A percentile compares a stretch with the other conserved stretches of the same genome.
Evolutionary conservation across 768 basidiomycete genomes (phyloP).

Genomic region (Collybiopsis confluens): DNA sequence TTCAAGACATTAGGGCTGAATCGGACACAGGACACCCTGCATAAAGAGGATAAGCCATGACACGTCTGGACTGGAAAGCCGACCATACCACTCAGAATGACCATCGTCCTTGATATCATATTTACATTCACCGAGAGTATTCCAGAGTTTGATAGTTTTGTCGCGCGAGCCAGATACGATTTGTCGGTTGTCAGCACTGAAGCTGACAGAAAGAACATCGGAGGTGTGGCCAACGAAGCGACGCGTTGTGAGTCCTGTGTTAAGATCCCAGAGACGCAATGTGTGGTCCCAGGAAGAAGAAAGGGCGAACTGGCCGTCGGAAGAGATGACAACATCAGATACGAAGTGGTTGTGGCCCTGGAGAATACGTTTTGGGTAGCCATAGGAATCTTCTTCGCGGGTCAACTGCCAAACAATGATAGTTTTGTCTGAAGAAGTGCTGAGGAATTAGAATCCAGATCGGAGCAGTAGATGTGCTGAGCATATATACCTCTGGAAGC

Average conservation of each 20-base stretch:
- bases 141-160: conserved; percentile 98
- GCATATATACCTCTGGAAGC: conserved; percentile 90
- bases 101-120: conserved; percentile 99
- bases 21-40: conserved; percentile 97
- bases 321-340: conserved; percentile 97
- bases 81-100: conserved; percentile 82
- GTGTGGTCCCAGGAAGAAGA: conserved; percentile 99
- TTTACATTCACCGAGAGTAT: conserved; percentile 99
- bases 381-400: conserved; percentile 86
- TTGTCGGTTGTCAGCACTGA: conserved; percentile 99
- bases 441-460: conserved; percentile 21
- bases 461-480: conserved; percentile 14
- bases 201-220: conserved; percentile 98
- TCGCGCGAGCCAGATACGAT: conserved; percentile 99
- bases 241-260: conserved; percentile 93
- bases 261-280: conserved; percentile 98
- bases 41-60: conserved; percentile 8
- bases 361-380: conserved; percentile 95
- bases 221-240: conserved; percentile 97
- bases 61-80: not conserved
- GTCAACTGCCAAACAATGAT: conserved; percentile 99
- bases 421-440: conserved; percentile 79
- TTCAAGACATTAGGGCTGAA: conserved; percentile 98
- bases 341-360: conserved; percentile 99
- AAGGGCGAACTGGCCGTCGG: conserved; percentile 98